Evolutionary conservation across 257 asterid species (phyloP).

Genomic region (Salvia miltiorrhiza): DNA sequence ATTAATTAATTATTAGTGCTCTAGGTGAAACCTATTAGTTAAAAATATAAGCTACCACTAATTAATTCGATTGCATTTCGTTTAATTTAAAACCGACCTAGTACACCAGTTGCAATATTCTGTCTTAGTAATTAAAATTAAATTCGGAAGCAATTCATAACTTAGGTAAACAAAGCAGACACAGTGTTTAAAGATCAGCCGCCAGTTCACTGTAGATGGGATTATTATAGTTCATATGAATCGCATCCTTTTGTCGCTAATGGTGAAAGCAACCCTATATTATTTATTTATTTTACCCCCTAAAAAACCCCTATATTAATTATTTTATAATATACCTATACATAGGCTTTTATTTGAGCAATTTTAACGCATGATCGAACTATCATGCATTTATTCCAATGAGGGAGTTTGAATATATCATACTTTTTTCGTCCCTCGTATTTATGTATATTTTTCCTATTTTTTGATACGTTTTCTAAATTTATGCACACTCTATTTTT

Average conservation of each 20-base stretch:
- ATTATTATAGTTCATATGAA: neutral
- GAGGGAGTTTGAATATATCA: too few species aligned
- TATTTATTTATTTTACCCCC: too few species aligned
- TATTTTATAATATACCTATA: too few species aligned
- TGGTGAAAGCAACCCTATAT: neutral
- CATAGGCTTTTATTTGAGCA: too few species aligned
- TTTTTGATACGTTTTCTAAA: too few species aligned
- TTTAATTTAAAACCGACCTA: slow-evolving; percentile 12
- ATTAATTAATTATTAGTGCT: neutral
- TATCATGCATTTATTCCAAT: too few species aligned
- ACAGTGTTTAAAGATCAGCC: neutral
- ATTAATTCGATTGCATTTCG: neutral
- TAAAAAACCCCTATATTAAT: too few species aligned
- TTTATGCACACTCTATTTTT: too few species aligned
- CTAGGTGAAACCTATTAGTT: neutral
- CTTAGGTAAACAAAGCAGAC: neutral
- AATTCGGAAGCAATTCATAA: neutral
- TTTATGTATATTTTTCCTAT: too few species aligned
- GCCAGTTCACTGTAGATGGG: neutral
- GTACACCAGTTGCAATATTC: neutral
- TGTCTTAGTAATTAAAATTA: neutral
- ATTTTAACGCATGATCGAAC: too few species aligned
- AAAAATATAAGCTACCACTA: neutral
- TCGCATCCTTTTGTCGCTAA: neutral
- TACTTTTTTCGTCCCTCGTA: too few species aligned